phyloP scores from a whole-genome alignment of 176 grass and related monocot species.

The Pontederia paniculata region DNA sequence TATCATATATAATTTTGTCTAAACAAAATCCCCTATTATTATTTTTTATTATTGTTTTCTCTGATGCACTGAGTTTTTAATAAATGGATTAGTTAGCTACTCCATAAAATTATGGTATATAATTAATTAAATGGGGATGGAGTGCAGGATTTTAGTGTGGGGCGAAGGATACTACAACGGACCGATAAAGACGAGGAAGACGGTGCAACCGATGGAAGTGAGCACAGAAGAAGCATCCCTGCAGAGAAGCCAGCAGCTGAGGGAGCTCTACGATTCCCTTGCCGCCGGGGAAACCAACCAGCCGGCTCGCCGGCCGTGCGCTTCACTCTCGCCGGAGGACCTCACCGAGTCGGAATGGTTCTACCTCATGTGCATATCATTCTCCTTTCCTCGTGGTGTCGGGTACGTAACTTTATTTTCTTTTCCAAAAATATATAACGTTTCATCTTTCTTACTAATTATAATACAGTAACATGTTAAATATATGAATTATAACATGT shows the following conservation, averaged over 20 bases:
- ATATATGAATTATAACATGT: too few relatives aligned
- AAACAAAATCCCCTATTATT: too few relatives aligned
- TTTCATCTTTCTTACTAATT: too few relatives aligned
- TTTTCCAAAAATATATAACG: too few relatives aligned
- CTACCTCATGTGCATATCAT: conserved; percentile 89
- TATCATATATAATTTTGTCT: too few relatives aligned
- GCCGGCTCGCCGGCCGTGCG: conserved; percentile 36
- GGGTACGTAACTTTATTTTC: too few relatives aligned
- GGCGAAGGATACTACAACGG: conserved; percentile 85
- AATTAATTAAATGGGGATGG: too few relatives aligned
- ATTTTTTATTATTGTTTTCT: too few relatives aligned
- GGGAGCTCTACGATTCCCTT: conserved; percentile 72
- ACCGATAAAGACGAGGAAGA: conserved; percentile 79
- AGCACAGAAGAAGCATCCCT: conserved; percentile 34
- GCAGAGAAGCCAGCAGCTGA: conserved; percentile 56
- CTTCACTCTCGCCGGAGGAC: conserved; percentile 80
- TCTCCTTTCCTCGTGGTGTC: conserved; percentile 52
- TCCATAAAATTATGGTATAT: too few relatives aligned
- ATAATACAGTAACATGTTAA: too few relatives aligned
- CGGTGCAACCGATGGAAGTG: conserved; percentile 36
- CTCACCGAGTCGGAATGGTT: conserved; percentile 92
- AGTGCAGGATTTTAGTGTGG: conserved; percentile 49
- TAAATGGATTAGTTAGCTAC: too few relatives aligned
- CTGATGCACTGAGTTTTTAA: too few relatives aligned
- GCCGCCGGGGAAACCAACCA: conserved; percentile 22